phyloP scores from a whole-genome alignment of 2,329 filamentous ascomycete species.

The Colletotrichum incanum region DNA sequence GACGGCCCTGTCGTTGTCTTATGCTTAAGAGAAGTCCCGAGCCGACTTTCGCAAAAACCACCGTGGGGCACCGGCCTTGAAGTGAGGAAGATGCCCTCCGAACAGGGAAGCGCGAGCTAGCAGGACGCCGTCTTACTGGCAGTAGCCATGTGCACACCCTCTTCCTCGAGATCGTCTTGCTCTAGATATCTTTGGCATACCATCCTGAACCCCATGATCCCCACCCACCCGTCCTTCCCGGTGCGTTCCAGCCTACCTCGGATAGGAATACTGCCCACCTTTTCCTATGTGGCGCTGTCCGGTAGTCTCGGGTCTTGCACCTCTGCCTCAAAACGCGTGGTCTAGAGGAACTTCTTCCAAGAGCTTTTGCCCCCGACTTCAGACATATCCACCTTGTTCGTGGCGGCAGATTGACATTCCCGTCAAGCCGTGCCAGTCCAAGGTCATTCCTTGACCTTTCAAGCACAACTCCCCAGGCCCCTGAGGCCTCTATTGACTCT shows the following conservation, averaged over 20 bases:
- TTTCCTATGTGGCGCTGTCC: slow-evolving; percentile 22
- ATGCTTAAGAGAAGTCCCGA: slow-evolving; percentile 40
- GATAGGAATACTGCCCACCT: slow-evolving; percentile 8
- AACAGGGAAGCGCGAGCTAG: slow-evolving; percentile 34
- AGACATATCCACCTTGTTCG: slow-evolving; percentile 24
- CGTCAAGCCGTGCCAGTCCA: slow-evolving; percentile 4
- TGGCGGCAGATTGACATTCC: slow-evolving; percentile 33
- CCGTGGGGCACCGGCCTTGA: not conserved
- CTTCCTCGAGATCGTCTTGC: slow-evolving; percentile 39
- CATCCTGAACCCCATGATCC: slow-evolving; percentile 41
- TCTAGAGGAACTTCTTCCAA: not conserved
- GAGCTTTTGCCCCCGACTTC: not conserved
- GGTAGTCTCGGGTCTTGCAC: slow-evolving; percentile 42
- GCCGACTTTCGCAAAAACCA: slow-evolving; percentile 10
- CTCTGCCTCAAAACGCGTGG: slow-evolving; percentile 25
- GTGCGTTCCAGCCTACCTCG: slow-evolving; percentile 33
- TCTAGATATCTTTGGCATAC: slow-evolving; percentile 35
- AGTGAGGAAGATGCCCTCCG: slow-evolving; percentile 7
- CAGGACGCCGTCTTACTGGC: slow-evolving; percentile 13
- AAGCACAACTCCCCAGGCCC: not conserved
- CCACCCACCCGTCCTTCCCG: slow-evolving; percentile 41
- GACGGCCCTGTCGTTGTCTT: slow-evolving; percentile 29
- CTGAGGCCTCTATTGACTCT: not conserved
- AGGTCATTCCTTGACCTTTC: not conserved
- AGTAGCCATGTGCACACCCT: slow-evolving; percentile 38